Conservation (phyloP, 179 eudicot genomes). For the Sideroxylon spinosum region DNA sequence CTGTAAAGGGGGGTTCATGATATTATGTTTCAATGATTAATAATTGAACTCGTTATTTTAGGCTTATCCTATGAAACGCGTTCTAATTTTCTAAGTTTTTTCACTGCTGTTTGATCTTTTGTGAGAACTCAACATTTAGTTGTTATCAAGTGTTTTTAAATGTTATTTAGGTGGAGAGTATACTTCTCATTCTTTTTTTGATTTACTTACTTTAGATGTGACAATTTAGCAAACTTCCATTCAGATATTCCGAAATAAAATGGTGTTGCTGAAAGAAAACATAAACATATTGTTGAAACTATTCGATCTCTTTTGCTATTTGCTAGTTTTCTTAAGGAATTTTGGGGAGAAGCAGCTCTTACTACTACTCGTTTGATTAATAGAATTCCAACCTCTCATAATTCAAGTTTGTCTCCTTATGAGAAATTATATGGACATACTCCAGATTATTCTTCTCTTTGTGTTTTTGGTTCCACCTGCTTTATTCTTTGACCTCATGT, state of each 20-base stretch:
- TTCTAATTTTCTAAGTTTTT: background rate
- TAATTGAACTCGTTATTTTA: constrained; percentile 1
- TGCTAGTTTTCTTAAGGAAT: background rate
- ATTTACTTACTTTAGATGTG: too few species aligned
- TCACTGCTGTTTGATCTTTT: background rate
- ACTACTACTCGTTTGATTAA: background rate
- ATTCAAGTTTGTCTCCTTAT: background rate
- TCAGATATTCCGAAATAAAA: background rate
- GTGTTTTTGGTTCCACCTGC: too few species aligned
- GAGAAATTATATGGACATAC: background rate
- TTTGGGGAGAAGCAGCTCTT: constrained; percentile 3
- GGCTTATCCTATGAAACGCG: constrained; percentile 2
- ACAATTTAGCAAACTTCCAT: background rate
- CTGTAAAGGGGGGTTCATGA: background rate
- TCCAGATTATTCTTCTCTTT: background rate
- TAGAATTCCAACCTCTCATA: background rate
- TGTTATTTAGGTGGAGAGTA: background rate
- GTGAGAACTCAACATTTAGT: background rate
- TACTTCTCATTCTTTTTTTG: background rate
- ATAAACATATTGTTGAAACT: background rate
- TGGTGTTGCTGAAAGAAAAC: background rate
- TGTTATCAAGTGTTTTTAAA: background rate
- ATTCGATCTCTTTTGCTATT: background rate
- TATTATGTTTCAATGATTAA: constrained; percentile 11
- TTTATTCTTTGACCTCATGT: too few species aligned